phyloP scores from a whole-genome alignment of 192 early-diverging fungal genomes.

The Umbelopsis vinacea region DNA sequence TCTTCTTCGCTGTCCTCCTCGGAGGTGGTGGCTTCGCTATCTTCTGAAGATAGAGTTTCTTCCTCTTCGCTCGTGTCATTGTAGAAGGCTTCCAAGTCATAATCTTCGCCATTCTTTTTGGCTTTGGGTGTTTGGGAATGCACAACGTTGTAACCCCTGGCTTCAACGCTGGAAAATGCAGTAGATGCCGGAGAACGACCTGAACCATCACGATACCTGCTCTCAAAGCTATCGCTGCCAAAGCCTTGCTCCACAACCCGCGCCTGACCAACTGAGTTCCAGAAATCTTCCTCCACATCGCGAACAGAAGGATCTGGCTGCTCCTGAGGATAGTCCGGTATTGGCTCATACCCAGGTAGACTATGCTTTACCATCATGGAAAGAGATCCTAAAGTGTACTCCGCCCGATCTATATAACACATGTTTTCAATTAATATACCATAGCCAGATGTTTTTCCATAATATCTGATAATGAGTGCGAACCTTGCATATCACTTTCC shows the following conservation, averaged over 20 bases:
- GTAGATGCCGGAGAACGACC: not conserved
- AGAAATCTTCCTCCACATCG: conserved; percentile 44
- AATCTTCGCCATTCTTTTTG: conserved; percentile 37
- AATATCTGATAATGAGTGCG: not conserved
- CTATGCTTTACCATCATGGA: conserved; percentile 62
- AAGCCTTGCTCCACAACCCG: conserved; percentile 39
- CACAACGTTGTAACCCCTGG: conserved; percentile 29
- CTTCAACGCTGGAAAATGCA: conserved; percentile 35
- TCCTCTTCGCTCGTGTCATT: conserved; percentile 48
- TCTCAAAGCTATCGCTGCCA: conserved; percentile 51
- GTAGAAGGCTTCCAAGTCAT: conserved; percentile 54
- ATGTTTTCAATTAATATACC: not conserved
- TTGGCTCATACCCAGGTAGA: conserved; percentile 71
- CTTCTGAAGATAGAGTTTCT: conserved; percentile 41
- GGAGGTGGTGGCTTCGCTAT: conserved; percentile 3
- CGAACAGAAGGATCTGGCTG: conserved; percentile 59
- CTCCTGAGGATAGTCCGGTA: conserved; percentile 80
- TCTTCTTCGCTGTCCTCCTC: conserved; percentile 40
- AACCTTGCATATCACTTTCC: conserved; percentile 56
- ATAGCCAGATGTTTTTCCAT: not conserved
- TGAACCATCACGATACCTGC: conserved; percentile 38
- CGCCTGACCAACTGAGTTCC: conserved; percentile 33
- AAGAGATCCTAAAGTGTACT: conserved; percentile 69
- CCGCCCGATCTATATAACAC: conserved; percentile 42
- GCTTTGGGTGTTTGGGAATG: conserved; percentile 32